phyloP scores from a whole-genome alignment of 2,329 filamentous ascomycete genomes.

The Phoma herbarum region DNA sequence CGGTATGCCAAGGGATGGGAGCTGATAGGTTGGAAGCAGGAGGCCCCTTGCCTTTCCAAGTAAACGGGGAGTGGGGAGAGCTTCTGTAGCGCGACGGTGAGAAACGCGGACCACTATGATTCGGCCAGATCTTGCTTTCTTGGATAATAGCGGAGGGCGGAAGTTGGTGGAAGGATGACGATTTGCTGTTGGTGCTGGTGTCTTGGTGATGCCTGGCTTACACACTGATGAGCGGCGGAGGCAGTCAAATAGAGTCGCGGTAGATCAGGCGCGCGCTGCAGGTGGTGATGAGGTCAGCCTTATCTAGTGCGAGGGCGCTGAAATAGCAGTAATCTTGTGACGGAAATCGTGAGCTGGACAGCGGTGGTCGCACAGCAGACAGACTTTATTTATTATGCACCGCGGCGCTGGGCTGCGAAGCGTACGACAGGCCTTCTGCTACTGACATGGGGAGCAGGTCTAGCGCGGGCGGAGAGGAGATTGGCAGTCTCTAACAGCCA shows the following conservation, averaged over 20 bases:
- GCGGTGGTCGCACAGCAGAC: constrained; percentile 28
- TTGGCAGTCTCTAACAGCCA: constrained; percentile 22
- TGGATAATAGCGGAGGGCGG: constrained; percentile 25
- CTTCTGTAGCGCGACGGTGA: constrained; percentile 24
- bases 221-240: constrained; percentile 16
- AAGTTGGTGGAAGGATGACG: constrained; percentile 31
- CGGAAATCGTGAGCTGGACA: constrained; percentile 23
- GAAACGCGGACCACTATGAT: constrained; percentile 27
- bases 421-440: constrained; percentile 21
- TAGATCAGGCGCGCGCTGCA: constrained; percentile 19
- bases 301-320: constrained; percentile 26
- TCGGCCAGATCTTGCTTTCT: constrained; percentile 21
- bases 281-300: constrained; percentile 38
- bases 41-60: constrained; percentile 28
- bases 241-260: constrained; percentile 12
- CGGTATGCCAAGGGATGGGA: constrained; percentile 37
- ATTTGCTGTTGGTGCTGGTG: constrained; percentile 26
- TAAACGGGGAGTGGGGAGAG: constrained; percentile 27
- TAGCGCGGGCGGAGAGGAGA: constrained; percentile 37
- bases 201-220: constrained; percentile 33
- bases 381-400: constrained; percentile 40
- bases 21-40: constrained; percentile 38
- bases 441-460: constrained; percentile 32
- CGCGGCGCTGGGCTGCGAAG: constrained; percentile 43
- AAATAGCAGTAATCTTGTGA: constrained; percentile 22